A percentile compares a stretch with the other conserved stretches of the same genome.
Evolutionary conservation across 352 stramenopile species (phyloP).

Genomic region (Pelagophyceae sp.): DNA sequence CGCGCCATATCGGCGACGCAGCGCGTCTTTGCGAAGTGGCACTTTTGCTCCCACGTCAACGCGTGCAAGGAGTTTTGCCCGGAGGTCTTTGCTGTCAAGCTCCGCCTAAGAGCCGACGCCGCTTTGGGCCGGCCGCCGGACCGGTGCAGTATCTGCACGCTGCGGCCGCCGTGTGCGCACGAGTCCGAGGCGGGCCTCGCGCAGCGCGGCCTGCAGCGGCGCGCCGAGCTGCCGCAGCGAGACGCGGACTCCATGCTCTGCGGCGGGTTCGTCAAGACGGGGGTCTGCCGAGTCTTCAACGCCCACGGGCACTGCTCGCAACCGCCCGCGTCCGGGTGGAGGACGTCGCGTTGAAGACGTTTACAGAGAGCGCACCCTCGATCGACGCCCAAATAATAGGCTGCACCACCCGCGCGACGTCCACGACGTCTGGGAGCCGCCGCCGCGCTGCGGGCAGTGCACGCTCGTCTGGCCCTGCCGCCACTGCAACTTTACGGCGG

Average conservation of each 20-base stretch:
- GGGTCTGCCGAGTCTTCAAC: slow-evolving; percentile 14
- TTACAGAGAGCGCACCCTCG: too few relatives aligned
- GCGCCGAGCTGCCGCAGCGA: background rate
- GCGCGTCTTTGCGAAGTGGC: background rate
- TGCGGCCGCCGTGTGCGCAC: background rate
- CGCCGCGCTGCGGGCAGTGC: background rate
- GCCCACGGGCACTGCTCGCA: background rate
- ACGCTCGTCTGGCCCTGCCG: slow-evolving; percentile 10
- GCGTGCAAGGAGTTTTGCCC: background rate
- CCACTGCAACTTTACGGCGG: background rate
- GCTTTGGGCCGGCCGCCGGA: background rate
- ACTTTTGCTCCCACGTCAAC: background rate
- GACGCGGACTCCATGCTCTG: background rate
- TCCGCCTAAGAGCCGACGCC: background rate
- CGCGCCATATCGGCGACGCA: background rate
- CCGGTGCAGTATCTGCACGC: slow-evolving; percentile 3
- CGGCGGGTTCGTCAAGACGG: background rate
- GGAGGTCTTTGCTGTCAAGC: background rate
- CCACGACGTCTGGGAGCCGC: background rate
- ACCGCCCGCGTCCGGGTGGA: too few relatives aligned
- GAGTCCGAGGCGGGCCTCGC: background rate
- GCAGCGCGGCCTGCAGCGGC: background rate
- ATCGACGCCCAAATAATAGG: too few relatives aligned
- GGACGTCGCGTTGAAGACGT: too few relatives aligned
- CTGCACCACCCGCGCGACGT: background rate